Base-by-base conservation (phyloP, 2,329 filamentous ascomycete species). In the Aureobasidium sp. region DNA sequence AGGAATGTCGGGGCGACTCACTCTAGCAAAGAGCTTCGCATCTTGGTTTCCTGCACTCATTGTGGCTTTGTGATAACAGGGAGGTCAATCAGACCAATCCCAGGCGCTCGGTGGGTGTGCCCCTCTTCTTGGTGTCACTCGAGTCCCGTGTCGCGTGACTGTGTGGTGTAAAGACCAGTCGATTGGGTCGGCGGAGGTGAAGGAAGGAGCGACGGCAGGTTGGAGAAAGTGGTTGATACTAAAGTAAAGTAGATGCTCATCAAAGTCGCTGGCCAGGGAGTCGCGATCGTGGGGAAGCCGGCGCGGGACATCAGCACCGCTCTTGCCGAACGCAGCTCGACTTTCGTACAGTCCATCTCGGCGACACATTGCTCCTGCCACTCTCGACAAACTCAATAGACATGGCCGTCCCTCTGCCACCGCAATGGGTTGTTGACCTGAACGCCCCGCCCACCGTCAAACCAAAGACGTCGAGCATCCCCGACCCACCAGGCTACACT, bases 21-120 rank as follows among this genome's bases (percentile, higher is more conserved):
- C 94, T 82, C 94, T 87, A 77, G 94, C 93, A 82, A 99, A 99
- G 80, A 99, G 87, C 85, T 97, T 97, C 80, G 94, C 96, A 86
- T 97, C 94, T 78, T 94, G 91, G 79, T 90, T 90, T 76, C 86
- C 77, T 66, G 83, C 79, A 75, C 81, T 84, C 84, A 87, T 87
- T 68, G 68, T 78, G 72, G 66, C 29, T 37, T n/a, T 8, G 20
- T 58, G 55, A 25, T 31, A n/a, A 25, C 57, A 47, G 53, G 49
- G 41, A 71, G 69, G 67, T 60, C 57, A 22, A 12, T 27, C 20
- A 49, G 68, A 70, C 64, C 68, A 65, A 51, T 52, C 49, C 48
- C 60, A 25, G 31, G 36, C 49, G 59, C 27, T 49, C 45, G 57
- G 57, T 52, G 52, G 49, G 45, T 37, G 55, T 64, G 41, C 61